Evolutionary conservation across 2,329 filamentous ascomycete genomes (phyloP), one percentile per base, ranked within the genome.

Genomic region (Pseudocercospora eumusae): DNA sequence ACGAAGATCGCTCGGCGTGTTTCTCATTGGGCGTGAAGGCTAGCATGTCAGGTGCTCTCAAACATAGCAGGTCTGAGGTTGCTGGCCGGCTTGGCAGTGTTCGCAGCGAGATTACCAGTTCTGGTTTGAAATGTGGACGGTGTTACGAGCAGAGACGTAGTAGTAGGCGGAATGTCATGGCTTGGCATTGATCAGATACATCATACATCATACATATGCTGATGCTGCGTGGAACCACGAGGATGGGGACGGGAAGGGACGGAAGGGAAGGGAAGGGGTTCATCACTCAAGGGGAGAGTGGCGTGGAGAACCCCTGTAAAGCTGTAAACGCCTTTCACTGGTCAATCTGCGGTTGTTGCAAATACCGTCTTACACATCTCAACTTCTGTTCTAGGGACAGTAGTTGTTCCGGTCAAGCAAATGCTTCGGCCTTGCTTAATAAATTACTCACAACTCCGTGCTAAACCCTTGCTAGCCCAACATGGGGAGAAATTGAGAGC

Each of bases 51-150:
- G 6, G 44, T 5, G 20, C 18, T 23, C 18, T 23, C 44, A 47
- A 21, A 47, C 44, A 47, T 21, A 11, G 21, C 44, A 47, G 44
- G 44, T 47, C 23, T 52, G 47, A 28, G 25, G 25, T 31, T 40
- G 25, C 47, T 31, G 25, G 47, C 15, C 25, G 13, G 28, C 52
- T 55, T 40, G 11, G 28, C 28, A 36, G 23, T 31, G 5, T 31
- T 55, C 52, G 52, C 28, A 36, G 23, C 52, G 52, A 55, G 18
- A 36, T 10, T 55, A 36, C 52, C 33, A 27, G 6, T 42, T 40
- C 33, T 36, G 52, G 52, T 23, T n/a, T 33, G 15, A 55, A 33
- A 18, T 55, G 52, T 55, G 52, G 52, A 55, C 52, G 27, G 15
- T 55, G 27, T 21, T 40, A 42, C 28, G 28, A 36, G 21, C 52